Percentiles rank a stretch among this genome's conserved stretches.
Evolutionary conservation across 495 filamentous ascomycete species (phyloP).

Genomic region (Penicillium tannophilum): DNA sequence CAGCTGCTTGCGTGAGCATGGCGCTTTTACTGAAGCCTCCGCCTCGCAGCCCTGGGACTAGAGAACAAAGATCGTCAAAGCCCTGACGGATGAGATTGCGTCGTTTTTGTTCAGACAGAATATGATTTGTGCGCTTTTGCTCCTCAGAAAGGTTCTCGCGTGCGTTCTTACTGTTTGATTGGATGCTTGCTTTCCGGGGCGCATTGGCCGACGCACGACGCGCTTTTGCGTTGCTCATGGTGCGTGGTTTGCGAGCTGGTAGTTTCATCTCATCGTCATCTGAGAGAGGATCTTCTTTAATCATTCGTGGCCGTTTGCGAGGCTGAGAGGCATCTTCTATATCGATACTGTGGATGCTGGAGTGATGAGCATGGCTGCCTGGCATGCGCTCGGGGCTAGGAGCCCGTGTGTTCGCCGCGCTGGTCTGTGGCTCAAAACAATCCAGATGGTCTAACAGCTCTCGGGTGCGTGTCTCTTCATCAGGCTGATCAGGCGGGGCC

Average conservation of each 20-base stretch:
- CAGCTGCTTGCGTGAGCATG: slow-evolving; percentile 69
- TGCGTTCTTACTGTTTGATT: slow-evolving; percentile 46
- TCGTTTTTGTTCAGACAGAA: slow-evolving; percentile 84
- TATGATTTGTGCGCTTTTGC: slow-evolving; percentile 86
- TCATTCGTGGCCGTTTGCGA: slow-evolving; percentile 38
- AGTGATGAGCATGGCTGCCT: slow-evolving; percentile 16
- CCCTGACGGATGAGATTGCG: slow-evolving; percentile 76
- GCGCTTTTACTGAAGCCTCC: slow-evolving; percentile 78
- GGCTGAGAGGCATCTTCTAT: slow-evolving; percentile 34
- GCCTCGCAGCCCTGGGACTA: slow-evolving; percentile 70
- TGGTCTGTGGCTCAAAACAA: slow-evolving; percentile 55
- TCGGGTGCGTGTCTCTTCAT: slow-evolving; percentile 55
- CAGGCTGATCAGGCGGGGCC: slow-evolving; percentile 53
- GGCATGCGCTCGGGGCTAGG: slow-evolving; percentile 53
- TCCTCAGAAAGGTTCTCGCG: slow-evolving; percentile 81
- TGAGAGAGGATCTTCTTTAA: slow-evolving; percentile 42
- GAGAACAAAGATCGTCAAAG: slow-evolving; percentile 68
- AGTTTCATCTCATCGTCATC: slow-evolving; percentile 43
- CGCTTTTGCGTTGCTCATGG: slow-evolving; percentile 30
- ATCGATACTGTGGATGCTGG: slow-evolving; percentile 9
- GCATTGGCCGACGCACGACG: slow-evolving; percentile 37
- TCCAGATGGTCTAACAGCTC: slow-evolving; percentile 56
- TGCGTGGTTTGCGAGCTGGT: slow-evolving; percentile 53
- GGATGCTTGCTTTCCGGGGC: slow-evolving; percentile 34
- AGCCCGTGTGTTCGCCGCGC: slow-evolving; percentile 58